Conservation (phyloP, 1,284 basidiomycete genomes). For the Fomitopsis betulina region DNA sequence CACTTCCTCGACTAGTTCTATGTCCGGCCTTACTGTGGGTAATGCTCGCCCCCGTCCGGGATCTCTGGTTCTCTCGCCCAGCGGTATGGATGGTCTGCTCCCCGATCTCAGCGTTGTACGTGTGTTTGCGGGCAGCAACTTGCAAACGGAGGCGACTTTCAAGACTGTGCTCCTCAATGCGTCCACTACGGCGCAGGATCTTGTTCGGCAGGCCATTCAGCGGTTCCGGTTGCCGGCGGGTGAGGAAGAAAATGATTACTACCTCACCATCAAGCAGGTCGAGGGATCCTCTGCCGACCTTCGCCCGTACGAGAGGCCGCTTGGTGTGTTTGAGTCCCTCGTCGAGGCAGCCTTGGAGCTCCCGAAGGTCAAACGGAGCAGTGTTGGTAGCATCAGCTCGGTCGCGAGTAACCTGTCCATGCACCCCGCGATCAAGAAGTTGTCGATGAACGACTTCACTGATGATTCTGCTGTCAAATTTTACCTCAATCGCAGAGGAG, state of each 20-base stretch:
- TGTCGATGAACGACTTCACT: constrained; percentile 95
- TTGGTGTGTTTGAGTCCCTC: constrained; percentile 83
- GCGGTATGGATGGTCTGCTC: constrained; percentile 56
- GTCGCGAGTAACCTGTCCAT: constrained; percentile 86
- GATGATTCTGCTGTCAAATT: constrained; percentile 97
- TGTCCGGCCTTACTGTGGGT: constrained; percentile 39
- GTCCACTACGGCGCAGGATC: constrained; percentile 77
- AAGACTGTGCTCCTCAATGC: constrained; percentile 94
- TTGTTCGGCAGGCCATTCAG: constrained; percentile 90
- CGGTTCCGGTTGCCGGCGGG: constrained; percentile 79
- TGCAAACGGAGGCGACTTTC: constrained; percentile 93
- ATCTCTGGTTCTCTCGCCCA: constrained; percentile 64
- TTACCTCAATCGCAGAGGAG: constrained; percentile 72
- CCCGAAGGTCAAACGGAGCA: constrained; percentile 88
- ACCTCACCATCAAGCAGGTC: constrained; percentile 88
- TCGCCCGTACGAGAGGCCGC: constrained; percentile 69
- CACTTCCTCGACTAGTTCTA: constrained; percentile 30
- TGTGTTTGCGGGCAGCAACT: constrained; percentile 85
- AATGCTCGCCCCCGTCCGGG: constrained; percentile 57
- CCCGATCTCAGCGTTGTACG: constrained; percentile 92
- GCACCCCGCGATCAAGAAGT: constrained; percentile 89
- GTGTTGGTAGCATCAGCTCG: constrained; percentile 90
- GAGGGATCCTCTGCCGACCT: constrained; percentile 81
- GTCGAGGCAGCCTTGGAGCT: constrained; percentile 74
- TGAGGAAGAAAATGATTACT: constrained; percentile 71